Evolutionary conservation across 345 rosid genomes (phyloP).

Genomic region (Sisymbrium altissimum): DNA sequence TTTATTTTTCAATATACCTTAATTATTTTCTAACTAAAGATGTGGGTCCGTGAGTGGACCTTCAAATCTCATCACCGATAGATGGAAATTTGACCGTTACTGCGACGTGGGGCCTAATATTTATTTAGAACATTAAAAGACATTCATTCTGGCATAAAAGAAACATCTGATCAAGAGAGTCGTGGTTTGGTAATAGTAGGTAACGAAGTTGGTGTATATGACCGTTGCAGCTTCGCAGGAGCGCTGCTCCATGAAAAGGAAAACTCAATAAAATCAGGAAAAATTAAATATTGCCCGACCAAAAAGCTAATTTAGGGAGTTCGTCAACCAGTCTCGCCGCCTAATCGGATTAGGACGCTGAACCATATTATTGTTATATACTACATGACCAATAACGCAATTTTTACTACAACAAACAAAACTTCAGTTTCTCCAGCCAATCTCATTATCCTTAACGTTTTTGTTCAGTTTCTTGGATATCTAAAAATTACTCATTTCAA

Average conservation of each 20-base stretch:
- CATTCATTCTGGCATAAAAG: neutral
- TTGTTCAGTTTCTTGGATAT: neutral
- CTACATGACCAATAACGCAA: too few species aligned
- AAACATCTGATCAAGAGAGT: neutral
- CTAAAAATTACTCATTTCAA: neutral
- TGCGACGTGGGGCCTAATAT: slow-evolving; percentile 22
- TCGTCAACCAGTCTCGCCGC: neutral
- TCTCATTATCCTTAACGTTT: neutral
- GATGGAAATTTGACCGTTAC: slow-evolving; percentile 26
- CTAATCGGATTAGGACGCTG: neutral
- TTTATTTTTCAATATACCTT: neutral
- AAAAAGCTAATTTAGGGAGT: neutral
- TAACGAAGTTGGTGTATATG: slow-evolving; percentile 18
- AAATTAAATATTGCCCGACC: neutral
- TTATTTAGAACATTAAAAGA: slow-evolving; percentile 11
- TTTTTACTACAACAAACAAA: too few species aligned
- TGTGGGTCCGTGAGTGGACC: slow-evolving; percentile 25
- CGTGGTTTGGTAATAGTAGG: slow-evolving; percentile 8
- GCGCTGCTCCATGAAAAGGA: slow-evolving; percentile 9
- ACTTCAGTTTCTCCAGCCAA: too few species aligned
- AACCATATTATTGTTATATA: neutral
- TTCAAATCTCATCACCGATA: slow-evolving; percentile 14
- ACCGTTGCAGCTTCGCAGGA: slow-evolving; percentile 30
- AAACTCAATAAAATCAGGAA: neutral
- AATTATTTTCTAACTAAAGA: neutral